These are phyloP conservation scores for Inga oerstediana DNA, from an alignment of 306 rosid genomes.

Conservation along the genomic window DNA sequence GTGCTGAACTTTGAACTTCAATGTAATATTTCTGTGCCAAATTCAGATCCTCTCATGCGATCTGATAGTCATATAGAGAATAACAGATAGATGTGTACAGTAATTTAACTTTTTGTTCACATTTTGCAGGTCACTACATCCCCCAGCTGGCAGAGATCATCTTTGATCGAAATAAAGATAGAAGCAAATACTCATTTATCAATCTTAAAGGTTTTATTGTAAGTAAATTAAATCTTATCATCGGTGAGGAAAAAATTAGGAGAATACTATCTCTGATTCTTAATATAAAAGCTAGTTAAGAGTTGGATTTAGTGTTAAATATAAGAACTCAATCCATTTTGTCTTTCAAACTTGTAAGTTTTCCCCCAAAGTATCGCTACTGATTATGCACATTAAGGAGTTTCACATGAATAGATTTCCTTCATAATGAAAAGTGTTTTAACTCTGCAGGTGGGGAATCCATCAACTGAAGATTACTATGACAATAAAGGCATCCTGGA, in stretches of 20 bases:
- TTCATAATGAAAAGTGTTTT: background rate
- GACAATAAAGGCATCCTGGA: constrained; percentile 49
- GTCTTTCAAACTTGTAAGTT: too few relatives aligned
- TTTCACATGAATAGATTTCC: background rate
- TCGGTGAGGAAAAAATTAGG: background rate
- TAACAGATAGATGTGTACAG: background rate
- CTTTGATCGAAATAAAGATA: constrained; percentile 51
- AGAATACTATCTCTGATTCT: background rate
- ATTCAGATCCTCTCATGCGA: background rate
- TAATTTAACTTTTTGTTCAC: background rate
- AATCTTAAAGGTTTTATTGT: constrained; percentile 63
- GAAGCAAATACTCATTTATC: constrained; percentile 40
- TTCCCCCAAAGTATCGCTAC: too few relatives aligned
- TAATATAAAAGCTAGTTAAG: too few relatives aligned
- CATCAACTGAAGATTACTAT: constrained; percentile 49
- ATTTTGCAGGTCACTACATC: constrained; percentile 54
- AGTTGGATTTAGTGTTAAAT: too few relatives aligned
- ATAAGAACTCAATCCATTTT: too few relatives aligned
- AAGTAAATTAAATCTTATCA: constrained; percentile 40
- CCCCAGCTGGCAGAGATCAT: constrained; percentile 62
- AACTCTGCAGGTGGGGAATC: constrained; percentile 52
- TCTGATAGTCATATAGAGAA: background rate
- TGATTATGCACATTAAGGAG: too few relatives aligned
- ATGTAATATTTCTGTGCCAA: background rate
- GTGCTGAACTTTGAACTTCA: constrained; percentile 24